Conservation (phyloP, 176 grass and related monocot genomes). For the Paspalum notatum region DNA sequence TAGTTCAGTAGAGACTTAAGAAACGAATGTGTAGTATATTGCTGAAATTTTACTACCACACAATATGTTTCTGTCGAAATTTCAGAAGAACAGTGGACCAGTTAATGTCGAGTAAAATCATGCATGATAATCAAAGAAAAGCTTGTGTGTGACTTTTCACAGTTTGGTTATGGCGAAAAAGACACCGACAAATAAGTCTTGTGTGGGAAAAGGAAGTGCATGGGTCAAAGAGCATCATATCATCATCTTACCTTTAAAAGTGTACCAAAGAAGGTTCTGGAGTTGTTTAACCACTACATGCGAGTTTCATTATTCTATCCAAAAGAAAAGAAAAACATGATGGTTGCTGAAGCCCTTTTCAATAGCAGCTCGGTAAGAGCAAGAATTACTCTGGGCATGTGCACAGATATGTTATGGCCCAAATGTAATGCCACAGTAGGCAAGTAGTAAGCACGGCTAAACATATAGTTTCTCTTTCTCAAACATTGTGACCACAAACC, state of each 20-base stretch:
- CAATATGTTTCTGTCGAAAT: background rate
- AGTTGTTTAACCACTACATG: background rate
- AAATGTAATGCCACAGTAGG: background rate
- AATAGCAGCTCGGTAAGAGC: background rate
- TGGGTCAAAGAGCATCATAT: background rate
- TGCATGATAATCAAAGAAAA: background rate
- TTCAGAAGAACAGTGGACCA: background rate
- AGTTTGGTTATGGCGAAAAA: background rate
- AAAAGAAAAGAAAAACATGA: background rate
- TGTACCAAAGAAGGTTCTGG: background rate
- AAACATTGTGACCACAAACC: background rate
- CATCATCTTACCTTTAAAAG: background rate
- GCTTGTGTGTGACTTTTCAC: background rate
- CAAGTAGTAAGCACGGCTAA: background rate
- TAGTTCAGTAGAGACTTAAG: background rate
- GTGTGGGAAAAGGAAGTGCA: background rate
- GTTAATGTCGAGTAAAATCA: background rate
- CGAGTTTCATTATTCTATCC: background rate
- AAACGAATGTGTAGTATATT: background rate
- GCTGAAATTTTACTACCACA: constrained; percentile 6
- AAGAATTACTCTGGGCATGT: background rate
- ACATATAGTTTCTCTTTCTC: background rate
- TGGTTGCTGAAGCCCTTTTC: background rate
- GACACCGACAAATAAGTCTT: background rate
- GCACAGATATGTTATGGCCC: background rate